phyloP scores from a whole-genome alignment of 2,329 filamentous ascomycete species.

The Cadophora sp. region DNA sequence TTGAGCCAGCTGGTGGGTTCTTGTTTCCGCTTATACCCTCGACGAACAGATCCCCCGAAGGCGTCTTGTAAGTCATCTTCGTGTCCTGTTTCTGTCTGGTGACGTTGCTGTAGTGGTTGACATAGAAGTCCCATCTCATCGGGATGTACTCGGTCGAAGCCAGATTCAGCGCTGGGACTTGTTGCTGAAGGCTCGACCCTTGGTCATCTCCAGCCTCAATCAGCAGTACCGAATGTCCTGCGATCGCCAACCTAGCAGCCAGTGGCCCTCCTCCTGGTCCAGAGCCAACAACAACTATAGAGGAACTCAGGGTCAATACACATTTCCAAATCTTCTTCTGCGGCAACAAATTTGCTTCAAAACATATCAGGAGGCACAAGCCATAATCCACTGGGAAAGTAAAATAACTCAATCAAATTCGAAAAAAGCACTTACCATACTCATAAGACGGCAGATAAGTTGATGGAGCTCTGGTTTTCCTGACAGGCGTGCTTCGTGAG shows the following conservation, averaged over 20 bases:
- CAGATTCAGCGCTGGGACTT: conserved; percentile 55
- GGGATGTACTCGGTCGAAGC: conserved; percentile 54
- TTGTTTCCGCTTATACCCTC: conserved; percentile 17
- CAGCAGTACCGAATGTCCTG: conserved; percentile 57
- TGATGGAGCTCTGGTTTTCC: background rate
- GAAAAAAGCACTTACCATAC: background rate
- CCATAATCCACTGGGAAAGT: too few relatives aligned
- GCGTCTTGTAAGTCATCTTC: conserved; percentile 46
- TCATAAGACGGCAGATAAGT: background rate
- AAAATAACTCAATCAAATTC: background rate
- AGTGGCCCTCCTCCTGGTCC: conserved; percentile 58
- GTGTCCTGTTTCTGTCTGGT: conserved; percentile 28
- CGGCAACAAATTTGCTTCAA: background rate
- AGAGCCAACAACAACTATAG: conserved; percentile 53
- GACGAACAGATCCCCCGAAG: conserved; percentile 37
- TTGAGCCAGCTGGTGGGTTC: conserved; percentile 35
- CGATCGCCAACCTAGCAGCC: conserved; percentile 56
- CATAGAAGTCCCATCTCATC: conserved; percentile 57
- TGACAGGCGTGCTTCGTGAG: background rate
- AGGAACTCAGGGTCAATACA: background rate
- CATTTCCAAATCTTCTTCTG: background rate
- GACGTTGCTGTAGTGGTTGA: conserved; percentile 28
- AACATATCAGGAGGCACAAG: too few relatives aligned
- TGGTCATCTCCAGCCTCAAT: conserved; percentile 62
- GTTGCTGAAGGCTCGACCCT: conserved; percentile 49